These are phyloP conservation scores for Phytophthora quininea DNA, from an alignment of 352 stramenopile genomes.

Conservation along the genomic window DNA sequence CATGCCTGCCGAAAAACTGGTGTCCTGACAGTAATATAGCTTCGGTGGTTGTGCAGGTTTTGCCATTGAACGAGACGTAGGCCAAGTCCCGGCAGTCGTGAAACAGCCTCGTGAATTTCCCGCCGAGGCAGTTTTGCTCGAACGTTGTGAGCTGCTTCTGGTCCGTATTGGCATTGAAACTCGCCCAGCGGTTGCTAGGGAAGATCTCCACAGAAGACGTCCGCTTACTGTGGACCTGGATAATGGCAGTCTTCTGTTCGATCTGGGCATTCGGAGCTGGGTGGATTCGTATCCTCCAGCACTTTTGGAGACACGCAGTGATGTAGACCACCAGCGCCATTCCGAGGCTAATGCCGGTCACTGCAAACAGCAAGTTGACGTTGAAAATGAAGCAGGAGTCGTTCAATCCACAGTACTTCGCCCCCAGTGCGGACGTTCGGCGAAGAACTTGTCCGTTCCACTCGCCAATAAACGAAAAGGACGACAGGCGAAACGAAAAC, in stretches of 20 bases:
- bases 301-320: background rate
- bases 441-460: background rate
- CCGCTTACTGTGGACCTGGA: background rate
- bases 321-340: background rate
- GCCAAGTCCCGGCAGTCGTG: slow-evolving; percentile 33
- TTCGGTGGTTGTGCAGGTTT: slow-evolving; percentile 23
- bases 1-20: slow-evolving; percentile 24
- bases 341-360: background rate
- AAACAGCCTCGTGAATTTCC: slow-evolving; percentile 25
- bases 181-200: background rate
- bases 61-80: slow-evolving; percentile 15
- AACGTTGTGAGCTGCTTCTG: slow-evolving; percentile 21
- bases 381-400: background rate
- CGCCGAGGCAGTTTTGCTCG: slow-evolving; percentile 27
- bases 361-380: background rate
- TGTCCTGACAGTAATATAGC: slow-evolving; percentile 27
- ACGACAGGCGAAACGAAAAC: background rate
- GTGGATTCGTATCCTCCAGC: background rate
- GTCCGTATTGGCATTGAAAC: background rate
- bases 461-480: background rate
- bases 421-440: background rate
- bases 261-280: background rate
- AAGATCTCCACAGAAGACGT: background rate
- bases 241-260: background rate
- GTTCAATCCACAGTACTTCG: background rate